Conservation (phyloP, 2,329 filamentous ascomycete genomes). For the Hawksworthiomyces lignivorus region DNA sequence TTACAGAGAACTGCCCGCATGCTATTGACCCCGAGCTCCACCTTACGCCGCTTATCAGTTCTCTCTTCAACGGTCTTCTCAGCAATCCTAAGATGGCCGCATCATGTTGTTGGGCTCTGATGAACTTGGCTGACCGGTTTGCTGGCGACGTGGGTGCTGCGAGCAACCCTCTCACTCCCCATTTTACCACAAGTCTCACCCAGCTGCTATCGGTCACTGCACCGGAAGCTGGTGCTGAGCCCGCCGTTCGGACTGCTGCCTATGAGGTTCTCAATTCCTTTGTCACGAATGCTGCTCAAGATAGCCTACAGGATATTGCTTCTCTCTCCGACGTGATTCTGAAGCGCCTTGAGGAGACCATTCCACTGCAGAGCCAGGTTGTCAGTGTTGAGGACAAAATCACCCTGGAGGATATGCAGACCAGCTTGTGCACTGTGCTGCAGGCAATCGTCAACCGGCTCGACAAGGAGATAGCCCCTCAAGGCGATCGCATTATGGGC, state of each 20-base stretch:
- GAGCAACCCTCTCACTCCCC: conserved; percentile 76
- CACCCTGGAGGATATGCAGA: conserved; percentile 95
- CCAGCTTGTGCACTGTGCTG: conserved; percentile 83
- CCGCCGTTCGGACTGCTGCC: conserved; percentile 83
- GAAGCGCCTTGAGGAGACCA: conserved; percentile 81
- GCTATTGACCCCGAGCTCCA: conserved; percentile 81
- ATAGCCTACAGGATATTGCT: conserved; percentile 74
- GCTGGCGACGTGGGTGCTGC: conserved; percentile 72
- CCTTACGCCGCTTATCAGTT: conserved; percentile 75
- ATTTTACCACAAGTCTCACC: conserved; percentile 88
- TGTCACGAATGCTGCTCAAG: conserved; percentile 80
- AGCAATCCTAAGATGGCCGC: conserved; percentile 94
- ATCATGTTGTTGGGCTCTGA: conserved; percentile 97
- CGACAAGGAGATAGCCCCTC: conserved; percentile 82
- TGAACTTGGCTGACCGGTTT: conserved; percentile 96
- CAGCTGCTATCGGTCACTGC: conserved; percentile 82
- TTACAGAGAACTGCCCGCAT: conserved; percentile 87
- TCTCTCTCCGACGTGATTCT: conserved; percentile 81
- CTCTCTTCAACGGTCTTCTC: conserved; percentile 81
- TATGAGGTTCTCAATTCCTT: conserved; percentile 97
- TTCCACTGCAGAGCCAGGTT: conserved; percentile 84
- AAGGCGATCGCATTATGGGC: conserved; percentile 91
- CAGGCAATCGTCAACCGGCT: conserved; percentile 86
- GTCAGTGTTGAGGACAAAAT: conserved; percentile 96
- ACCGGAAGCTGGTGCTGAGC: conserved; percentile 60